These are phyloP conservation scores for Sugiyamaella qingdaonensis DNA, from an alignment of 805 yeast genomes.

Conservation along the genomic window DNA sequence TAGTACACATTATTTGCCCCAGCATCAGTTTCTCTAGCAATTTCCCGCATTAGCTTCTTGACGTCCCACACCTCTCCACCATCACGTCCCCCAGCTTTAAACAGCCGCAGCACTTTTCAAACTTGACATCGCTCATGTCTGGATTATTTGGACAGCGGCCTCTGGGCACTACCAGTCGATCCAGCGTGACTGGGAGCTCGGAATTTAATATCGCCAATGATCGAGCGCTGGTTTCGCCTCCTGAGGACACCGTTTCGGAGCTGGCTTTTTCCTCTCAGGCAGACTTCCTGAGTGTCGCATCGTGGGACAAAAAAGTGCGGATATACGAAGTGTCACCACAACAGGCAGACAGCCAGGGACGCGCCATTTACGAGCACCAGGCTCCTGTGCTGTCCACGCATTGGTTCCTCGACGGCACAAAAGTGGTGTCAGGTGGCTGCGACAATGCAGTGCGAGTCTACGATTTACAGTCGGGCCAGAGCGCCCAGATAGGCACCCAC, in stretches of 20 bases:
- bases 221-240: conserved; percentile 56
- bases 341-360: conserved; percentile 75
- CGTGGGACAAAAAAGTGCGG: conserved; percentile 95
- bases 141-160: conserved; percentile 3
- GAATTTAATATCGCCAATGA: conserved; percentile 21
- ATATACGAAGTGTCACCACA: conserved; percentile 73
- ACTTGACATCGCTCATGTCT: conserved; percentile 4
- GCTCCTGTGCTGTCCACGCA: conserved; percentile 80
- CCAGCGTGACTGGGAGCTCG: conserved; percentile 1
- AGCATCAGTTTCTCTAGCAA: no score
- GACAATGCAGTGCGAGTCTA: conserved; percentile 83
- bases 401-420: conserved; percentile 84
- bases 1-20: no score
- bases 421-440: conserved; percentile 83
- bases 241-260: conserved; percentile 88
- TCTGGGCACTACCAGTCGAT: not conserved
- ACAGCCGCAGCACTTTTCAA: conserved; percentile 1
- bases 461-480: conserved; percentile 78
- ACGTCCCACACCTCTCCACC: not conserved
- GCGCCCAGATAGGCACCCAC: conserved; percentile 81
- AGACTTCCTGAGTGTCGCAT: conserved; percentile 73
- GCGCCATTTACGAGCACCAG: conserved; percentile 85
- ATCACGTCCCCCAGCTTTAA: not conserved
- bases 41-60: no score
- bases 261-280: conserved; percentile 82